Percentiles rank a stretch among this genome's conserved stretches.
Conservation (phyloP, 805 yeast genomes). For the Cyberlindnera japonica region DNA sequence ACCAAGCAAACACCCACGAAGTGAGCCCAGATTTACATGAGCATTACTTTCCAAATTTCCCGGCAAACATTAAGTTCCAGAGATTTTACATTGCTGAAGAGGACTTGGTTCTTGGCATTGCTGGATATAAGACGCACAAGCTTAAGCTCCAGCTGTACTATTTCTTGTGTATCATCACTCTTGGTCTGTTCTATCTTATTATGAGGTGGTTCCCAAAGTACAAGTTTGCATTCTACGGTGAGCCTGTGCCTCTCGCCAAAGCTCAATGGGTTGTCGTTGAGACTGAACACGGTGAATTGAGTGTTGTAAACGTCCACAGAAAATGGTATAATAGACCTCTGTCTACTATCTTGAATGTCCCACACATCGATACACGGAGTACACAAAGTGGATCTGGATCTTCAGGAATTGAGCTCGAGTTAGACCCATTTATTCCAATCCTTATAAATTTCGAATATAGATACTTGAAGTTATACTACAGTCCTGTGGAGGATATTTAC, state of each 20-base stretch:
- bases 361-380: slow-evolving; percentile 24
- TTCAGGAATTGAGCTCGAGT: slow-evolving; percentile 11
- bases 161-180: slow-evolving; percentile 50
- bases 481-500: slow-evolving; percentile 84
- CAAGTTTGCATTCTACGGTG: slow-evolving; percentile 65
- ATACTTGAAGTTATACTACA: slow-evolving; percentile 76
- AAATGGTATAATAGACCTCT: slow-evolving; percentile 66
- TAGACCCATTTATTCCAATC: slow-evolving; percentile 51
- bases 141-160: slow-evolving; percentile 47
- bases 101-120: slow-evolving; percentile 90
- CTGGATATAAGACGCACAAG: slow-evolving; percentile 68
- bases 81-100: slow-evolving; percentile 93
- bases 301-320: slow-evolving; percentile 52
- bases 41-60: slow-evolving; percentile 38
- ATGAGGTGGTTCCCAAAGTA: slow-evolving; percentile 85
- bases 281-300: slow-evolving; percentile 87
- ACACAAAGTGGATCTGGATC: slow-evolving; percentile 14
- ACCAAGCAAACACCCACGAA: slow-evolving; percentile 14
- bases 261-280: slow-evolving; percentile 94
- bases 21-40: slow-evolving; percentile 38
- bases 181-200: slow-evolving; percentile 70
- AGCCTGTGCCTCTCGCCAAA: slow-evolving; percentile 62
- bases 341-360: slow-evolving; percentile 56
- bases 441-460: slow-evolving; percentile 75
- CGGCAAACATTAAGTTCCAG: slow-evolving; percentile 55